Evolutionary conservation across 2,329 filamentous ascomycete species (phyloP).

Genomic region (Pyricularia pennisetigena): DNA sequence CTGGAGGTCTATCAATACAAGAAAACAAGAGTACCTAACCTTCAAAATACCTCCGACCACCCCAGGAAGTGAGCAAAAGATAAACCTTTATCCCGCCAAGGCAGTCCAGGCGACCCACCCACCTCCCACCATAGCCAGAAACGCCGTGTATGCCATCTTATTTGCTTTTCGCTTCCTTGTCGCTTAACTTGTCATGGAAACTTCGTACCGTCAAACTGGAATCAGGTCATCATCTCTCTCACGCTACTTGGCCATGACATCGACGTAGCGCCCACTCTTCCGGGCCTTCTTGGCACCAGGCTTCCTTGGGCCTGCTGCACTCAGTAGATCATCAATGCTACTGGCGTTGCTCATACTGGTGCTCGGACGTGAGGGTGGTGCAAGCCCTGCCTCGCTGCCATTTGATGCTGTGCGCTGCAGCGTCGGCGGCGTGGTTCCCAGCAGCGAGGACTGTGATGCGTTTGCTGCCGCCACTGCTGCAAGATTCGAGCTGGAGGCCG

Average conservation of each 20-base stretch:
- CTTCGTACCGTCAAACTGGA: not conserved
- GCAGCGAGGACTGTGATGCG: conserved; percentile 14
- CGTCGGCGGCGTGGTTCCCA: conserved; percentile 28
- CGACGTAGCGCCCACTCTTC: conserved; percentile 83
- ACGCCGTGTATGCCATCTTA: not conserved
- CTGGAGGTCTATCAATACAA: not conserved
- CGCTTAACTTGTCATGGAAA: not conserved
- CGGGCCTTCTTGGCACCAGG: conserved; percentile 57
- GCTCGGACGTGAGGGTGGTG: conserved; percentile 58
- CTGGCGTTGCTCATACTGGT: conserved; percentile 87
- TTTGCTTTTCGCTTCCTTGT: not conserved
- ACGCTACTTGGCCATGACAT: conserved; percentile 74
- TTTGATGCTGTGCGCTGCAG: conserved; percentile 37
- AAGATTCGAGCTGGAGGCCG: conserved; percentile 10
- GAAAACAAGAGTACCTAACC: too few species aligned
- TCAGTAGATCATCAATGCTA: conserved; percentile 87
- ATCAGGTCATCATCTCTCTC: not conserved
- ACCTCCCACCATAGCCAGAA: not conserved
- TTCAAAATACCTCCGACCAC: not conserved
- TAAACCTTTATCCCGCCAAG: not conserved
- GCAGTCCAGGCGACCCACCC: not conserved
- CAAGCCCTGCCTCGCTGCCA: conserved; percentile 30
- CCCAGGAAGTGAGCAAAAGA: not conserved
- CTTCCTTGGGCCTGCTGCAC: conserved; percentile 62
- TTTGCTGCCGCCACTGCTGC: conserved; percentile 21